phyloP scores from a whole-genome alignment of 345 rosid species.

The Noccaea bulbosa region DNA sequence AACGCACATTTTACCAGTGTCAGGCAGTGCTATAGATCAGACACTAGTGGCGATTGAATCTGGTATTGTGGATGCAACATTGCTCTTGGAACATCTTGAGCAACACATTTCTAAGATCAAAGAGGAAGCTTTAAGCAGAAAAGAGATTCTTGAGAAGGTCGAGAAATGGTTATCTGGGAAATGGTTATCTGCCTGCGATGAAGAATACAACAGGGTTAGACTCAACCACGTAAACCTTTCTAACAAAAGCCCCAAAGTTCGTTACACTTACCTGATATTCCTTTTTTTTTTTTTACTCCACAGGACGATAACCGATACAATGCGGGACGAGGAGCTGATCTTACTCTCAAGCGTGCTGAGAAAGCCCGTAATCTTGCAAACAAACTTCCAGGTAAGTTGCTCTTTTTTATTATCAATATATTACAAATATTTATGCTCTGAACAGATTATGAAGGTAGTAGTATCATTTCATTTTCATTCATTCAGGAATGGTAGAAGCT shows the following conservation, averaged over 20 bases:
- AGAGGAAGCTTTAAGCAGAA: conserved; percentile 91
- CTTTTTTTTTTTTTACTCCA: conserved; percentile 32
- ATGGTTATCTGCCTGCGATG: conserved; percentile 94
- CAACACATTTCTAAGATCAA: conserved; percentile 76
- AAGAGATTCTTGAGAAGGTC: conserved; percentile 88
- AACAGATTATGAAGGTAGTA: too few species aligned
- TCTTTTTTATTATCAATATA: conserved; percentile 5
- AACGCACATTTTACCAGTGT: conserved; percentile 76
- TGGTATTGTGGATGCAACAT: conserved; percentile 75
- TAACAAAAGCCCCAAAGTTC: background rate
- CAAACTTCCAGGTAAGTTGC: conserved; percentile 81
- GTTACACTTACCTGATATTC: background rate
- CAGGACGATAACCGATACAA: conserved; percentile 97
- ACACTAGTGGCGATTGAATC: conserved; percentile 77
- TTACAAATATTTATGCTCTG: conserved; percentile 1
- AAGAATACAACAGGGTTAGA: conserved; percentile 91
- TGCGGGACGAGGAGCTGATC: conserved; percentile 98
- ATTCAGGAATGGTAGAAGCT: conserved; percentile 85
- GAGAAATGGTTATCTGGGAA: conserved; percentile 98
- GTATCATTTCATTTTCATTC: conserved; percentile 6
- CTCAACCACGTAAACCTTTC: conserved; percentile 11
- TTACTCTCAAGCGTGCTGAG: conserved; percentile 94
- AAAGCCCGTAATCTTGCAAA: conserved; percentile 92
- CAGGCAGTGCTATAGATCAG: conserved; percentile 62
- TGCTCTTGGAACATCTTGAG: conserved; percentile 79